Evolutionary conservation across 2,329 filamentous ascomycete species (phyloP), one percentile per base, ranked within the genome.

Genomic region (Akanthomyces dipterigenus): DNA sequence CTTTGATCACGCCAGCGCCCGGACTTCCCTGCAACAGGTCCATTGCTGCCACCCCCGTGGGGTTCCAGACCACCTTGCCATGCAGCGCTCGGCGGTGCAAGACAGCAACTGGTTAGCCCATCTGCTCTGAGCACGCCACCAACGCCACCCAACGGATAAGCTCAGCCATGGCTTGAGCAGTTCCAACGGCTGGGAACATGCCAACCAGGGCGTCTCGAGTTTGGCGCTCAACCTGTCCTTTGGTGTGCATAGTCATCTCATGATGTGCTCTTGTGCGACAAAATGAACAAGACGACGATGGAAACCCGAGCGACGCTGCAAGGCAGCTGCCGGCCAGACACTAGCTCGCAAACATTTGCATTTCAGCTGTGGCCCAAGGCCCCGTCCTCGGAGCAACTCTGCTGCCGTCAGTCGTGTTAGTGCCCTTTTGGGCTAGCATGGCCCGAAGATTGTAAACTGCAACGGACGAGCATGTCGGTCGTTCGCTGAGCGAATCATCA

Each of bases 161-260:
- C 61, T 59, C 55, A 59, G 55, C 61, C 61, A 62, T 59, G 61
- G 55, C 61, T 55, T 58, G 53, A 40, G 38, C 42, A 31, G 55
- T 49, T 28, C 55, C 46, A 62, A 58, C 55, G 61, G 55, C 55
- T 49, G 59, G 49, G 55, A 49, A 55, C 61, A 40, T 51, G 58
- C 40, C 58, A 46, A 42, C 58, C 42, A 48, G 48, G 57, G 49
- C 57, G 58, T 31, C 50, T 55, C 22, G 49, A 55, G 40, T 53
- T 55, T 55, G 40, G 50, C 50, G 58, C 58, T n/a, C 26, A 36
- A 49, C 14, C 16, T 9, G n/a, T 24, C 18, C 5, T 49, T 34
- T 42, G 3, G 20, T 31, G 16, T 26, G 22, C 22, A 22, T 36
- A 12, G 20, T 45, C 42, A 11, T 54, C n/a, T 38, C 57, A 42